A percentile compares a stretch with the other conserved stretches of the same genome.
These are phyloP conservation scores for Epichloe baconii DNA, from an alignment of 2,329 filamentous ascomycete species.

Conservation along the genomic window DNA sequence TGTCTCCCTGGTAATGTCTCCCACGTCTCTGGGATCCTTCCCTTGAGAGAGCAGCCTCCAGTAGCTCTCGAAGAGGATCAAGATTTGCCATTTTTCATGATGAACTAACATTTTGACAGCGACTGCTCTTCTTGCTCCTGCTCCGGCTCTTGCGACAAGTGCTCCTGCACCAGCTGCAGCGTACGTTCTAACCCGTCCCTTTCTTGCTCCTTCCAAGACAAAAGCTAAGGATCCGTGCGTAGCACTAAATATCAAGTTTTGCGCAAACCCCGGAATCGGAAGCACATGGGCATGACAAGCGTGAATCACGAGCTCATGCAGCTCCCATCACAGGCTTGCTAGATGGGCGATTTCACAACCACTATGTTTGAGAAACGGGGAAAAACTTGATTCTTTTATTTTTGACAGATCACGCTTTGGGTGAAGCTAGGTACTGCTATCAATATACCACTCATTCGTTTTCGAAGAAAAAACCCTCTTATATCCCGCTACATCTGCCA, in stretches of 20 bases:
- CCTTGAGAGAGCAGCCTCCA: too few relatives aligned
- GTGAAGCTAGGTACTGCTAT: too few relatives aligned
- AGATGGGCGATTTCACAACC: neutral
- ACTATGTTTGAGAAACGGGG: neutral
- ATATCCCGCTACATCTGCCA: too few relatives aligned
- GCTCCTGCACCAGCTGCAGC: slow-evolving; percentile 13
- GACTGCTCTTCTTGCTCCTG: slow-evolving; percentile 12
- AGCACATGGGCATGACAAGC: neutral
- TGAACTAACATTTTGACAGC: slow-evolving; percentile 4
- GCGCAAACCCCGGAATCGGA: neutral
- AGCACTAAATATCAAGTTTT: neutral
- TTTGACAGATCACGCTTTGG: too few relatives aligned
- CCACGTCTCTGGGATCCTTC: too few relatives aligned
- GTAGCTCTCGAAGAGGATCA: too few relatives aligned
- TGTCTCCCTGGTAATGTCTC: slow-evolving; percentile 10
- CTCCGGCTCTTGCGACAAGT: slow-evolving; percentile 11
- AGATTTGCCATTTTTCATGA: neutral
- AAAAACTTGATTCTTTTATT: neutral
- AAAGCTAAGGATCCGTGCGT: neutral
- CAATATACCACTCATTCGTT: too few relatives aligned
- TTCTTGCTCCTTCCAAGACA: neutral
- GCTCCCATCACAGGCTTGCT: neutral
- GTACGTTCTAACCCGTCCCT: slow-evolving; percentile 4
- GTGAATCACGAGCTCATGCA: neutral
- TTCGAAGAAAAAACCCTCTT: too few relatives aligned